Evolutionary conservation across 768 basidiomycete genomes (phyloP).

Genomic region (Phaffia tasmanica): DNA sequence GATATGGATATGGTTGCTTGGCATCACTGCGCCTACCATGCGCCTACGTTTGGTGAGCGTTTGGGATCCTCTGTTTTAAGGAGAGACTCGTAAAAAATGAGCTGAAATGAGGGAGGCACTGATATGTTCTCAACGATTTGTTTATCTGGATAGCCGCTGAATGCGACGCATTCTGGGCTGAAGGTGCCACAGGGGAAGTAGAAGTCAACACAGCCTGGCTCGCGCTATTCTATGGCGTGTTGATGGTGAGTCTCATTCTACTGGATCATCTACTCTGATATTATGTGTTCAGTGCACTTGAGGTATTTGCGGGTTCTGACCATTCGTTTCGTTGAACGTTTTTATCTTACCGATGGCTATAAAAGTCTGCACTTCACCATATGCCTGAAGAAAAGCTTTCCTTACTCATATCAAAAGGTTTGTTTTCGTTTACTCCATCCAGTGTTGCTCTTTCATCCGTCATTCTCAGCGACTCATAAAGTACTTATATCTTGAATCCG

Average conservation of each 20-base stretch:
- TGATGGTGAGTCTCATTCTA: conserved; percentile 22
- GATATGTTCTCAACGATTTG: too few relatives aligned
- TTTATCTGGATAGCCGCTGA: conserved; percentile 12
- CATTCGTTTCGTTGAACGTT: not conserved
- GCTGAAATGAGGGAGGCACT: too few relatives aligned
- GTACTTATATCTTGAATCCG: too few relatives aligned
- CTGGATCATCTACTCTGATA: not conserved
- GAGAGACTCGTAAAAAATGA: too few relatives aligned
- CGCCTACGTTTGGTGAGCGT: conserved; percentile 16
- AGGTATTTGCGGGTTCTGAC: too few relatives aligned
- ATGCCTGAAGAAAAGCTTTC: conserved; percentile 20
- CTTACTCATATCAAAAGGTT: conserved; percentile 16
- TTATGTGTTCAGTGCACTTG: not conserved
- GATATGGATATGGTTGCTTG: conserved; percentile 20
- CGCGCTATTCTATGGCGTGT: conserved; percentile 25
- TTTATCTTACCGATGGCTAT: not conserved
- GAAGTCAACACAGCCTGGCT: conserved; percentile 29
- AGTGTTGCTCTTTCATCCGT: too few relatives aligned
- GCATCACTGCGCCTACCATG: conserved; percentile 23
- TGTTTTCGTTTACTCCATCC: not conserved
- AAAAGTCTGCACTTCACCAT: conserved; percentile 26
- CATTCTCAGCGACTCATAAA: too few relatives aligned
- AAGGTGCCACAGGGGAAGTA: conserved; percentile 26
- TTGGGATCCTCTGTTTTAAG: too few relatives aligned
- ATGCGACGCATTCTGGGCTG: conserved; percentile 28